Percentiles rank a stretch among this genome's conserved stretches.
These are phyloP conservation scores for Aspergillus piperis DNA, from an alignment of 2,329 filamentous ascomycete genomes.

Conservation along the genomic window DNA sequence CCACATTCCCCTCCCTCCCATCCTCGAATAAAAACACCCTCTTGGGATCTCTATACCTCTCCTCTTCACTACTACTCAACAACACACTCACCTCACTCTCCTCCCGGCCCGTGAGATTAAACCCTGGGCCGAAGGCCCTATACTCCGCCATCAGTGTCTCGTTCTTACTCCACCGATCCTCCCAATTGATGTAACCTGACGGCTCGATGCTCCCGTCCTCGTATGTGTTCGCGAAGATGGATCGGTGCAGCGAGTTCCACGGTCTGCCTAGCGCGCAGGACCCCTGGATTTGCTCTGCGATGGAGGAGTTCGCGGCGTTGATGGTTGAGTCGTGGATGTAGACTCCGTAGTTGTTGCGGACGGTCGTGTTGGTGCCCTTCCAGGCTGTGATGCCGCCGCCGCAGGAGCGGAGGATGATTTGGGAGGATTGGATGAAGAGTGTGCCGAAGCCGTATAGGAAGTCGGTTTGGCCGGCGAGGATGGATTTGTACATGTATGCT, in stretches of 20 bases:
- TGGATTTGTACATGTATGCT: slow-evolving; percentile 62
- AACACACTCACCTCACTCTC: slow-evolving; percentile 49
- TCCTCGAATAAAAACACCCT: slow-evolving; percentile 53
- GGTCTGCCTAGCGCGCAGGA: slow-evolving; percentile 63
- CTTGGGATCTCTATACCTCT: slow-evolving; percentile 39
- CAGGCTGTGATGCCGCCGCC: slow-evolving; percentile 69
- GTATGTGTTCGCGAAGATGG: slow-evolving; percentile 58
- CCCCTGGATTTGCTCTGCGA: slow-evolving; percentile 42
- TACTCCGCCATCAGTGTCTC: slow-evolving; percentile 61
- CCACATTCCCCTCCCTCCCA: slow-evolving; percentile 48
- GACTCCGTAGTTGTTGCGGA: slow-evolving; percentile 66
- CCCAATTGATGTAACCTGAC: slow-evolving; percentile 60
- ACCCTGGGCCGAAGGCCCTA: slow-evolving; percentile 55
- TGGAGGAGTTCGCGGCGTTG: slow-evolving; percentile 55
- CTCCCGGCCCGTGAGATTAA: slow-evolving; percentile 51
- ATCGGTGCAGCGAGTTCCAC: slow-evolving; percentile 61
- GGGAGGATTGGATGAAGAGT: slow-evolving; percentile 59
- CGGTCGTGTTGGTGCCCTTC: slow-evolving; percentile 69
- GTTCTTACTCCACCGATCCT: slow-evolving; percentile 33
- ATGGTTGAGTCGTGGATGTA: slow-evolving; percentile 62
- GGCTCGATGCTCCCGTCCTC: slow-evolving; percentile 57
- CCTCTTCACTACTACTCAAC: slow-evolving; percentile 44
- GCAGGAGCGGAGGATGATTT: slow-evolving; percentile 59
- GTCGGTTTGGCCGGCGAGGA: slow-evolving; percentile 66
- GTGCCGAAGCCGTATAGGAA: slow-evolving; percentile 71